Conservation (phyloP, 2,329 filamentous ascomycete genomes). For the Neonectria neomacrospora region DNA sequence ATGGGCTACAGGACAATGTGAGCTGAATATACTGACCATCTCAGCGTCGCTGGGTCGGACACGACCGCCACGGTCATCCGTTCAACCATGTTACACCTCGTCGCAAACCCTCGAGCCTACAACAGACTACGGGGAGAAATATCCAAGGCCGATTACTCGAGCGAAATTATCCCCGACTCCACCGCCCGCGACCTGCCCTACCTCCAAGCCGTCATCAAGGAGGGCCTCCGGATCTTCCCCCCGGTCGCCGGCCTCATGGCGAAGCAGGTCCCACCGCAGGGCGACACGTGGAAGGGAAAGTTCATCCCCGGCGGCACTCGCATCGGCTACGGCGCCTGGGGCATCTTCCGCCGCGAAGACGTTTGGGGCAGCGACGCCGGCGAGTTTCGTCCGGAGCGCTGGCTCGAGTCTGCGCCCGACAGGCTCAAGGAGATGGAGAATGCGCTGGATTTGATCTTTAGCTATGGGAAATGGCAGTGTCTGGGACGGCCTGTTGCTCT, state of each 20-base stretch:
- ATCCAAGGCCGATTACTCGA: conserved; percentile 28
- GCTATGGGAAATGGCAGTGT: conserved; percentile 53
- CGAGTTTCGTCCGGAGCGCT: conserved; percentile 51
- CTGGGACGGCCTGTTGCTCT: conserved; percentile 52
- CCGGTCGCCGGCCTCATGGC: conserved; percentile 52
- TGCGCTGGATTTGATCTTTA: conserved; percentile 53
- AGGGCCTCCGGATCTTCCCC: conserved; percentile 55
- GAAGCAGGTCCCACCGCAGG: conserved; percentile 47
- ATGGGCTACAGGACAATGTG: background rate
- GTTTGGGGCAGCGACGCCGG: conserved; percentile 51
- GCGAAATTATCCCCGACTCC: conserved; percentile 45
- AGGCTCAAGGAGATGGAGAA: conserved; percentile 49
- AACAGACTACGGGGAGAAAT: conserved; percentile 53
- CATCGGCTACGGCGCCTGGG: conserved; percentile 50
- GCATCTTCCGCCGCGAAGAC: conserved; percentile 47
- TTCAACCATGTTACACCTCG: conserved; percentile 62
- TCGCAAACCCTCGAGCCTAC: conserved; percentile 60
- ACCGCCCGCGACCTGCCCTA: conserved; percentile 54
- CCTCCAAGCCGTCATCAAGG: conserved; percentile 62
- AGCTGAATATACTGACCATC: background rate
- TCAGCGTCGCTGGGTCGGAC: conserved; percentile 65
- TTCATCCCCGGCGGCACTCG: conserved; percentile 49
- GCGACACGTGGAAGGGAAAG: conserved; percentile 47
- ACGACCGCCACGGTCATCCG: conserved; percentile 67
- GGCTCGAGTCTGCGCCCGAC: conserved; percentile 50